Conservation (phyloP, 306 rosid genomes). For the Parietaria judaica region DNA sequence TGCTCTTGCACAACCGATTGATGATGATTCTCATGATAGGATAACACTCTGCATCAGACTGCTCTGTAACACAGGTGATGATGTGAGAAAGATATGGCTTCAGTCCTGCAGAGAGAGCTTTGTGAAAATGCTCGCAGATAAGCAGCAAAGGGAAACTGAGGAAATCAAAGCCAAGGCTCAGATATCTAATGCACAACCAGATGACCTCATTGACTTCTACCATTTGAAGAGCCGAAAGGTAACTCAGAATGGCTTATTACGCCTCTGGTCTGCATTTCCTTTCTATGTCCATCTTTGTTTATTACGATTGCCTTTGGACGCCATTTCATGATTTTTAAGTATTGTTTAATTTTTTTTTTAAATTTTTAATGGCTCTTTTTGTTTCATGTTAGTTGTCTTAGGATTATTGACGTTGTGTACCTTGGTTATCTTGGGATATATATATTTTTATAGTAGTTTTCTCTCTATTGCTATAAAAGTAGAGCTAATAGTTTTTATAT, state of each 20-base stretch:
- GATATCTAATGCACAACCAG: constrained; percentile 86
- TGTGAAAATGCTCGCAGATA: constrained; percentile 92
- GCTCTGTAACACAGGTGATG: constrained; percentile 71
- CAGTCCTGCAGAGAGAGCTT: constrained; percentile 87
- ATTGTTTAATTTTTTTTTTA: too few species aligned
- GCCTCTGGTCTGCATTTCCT: not conserved
- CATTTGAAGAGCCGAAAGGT: constrained; percentile 99
- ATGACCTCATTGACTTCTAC: constrained; percentile 94
- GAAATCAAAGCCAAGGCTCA: constrained; percentile 83
- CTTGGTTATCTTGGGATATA: too few species aligned
- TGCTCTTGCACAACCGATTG: constrained; percentile 82
- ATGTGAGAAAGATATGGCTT: constrained; percentile 76
- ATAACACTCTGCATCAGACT: constrained; percentile 69
- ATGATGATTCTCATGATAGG: constrained; percentile 81
- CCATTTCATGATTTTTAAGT: not conserved
- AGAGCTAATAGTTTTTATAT: too few species aligned
- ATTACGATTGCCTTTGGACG: not conserved
- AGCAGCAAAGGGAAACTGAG: constrained; percentile 76
- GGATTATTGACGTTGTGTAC: too few species aligned
- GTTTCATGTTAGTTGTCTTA: too few species aligned
- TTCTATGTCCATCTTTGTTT: not conserved
- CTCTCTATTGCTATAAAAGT: too few species aligned
- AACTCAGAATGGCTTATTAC: constrained; percentile 15
- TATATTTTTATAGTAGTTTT: too few species aligned
- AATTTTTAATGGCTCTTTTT: too few species aligned